Conservation (phyloP, 495 filamentous ascomycete species). For the Podospora sp. region DNA sequence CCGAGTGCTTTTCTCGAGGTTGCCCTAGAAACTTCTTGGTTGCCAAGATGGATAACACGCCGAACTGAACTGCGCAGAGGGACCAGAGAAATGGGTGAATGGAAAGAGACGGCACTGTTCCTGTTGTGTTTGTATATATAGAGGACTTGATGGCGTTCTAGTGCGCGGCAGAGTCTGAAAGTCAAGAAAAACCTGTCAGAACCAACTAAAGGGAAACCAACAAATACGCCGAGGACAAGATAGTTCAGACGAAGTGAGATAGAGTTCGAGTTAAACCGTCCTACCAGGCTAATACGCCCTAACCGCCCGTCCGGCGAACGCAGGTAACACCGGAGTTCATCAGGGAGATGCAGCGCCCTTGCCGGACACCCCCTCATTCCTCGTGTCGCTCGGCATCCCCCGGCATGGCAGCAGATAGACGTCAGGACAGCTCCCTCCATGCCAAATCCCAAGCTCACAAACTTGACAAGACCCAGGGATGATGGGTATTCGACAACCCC, state of each 20-base stretch:
- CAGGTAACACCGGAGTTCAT: too few relatives aligned
- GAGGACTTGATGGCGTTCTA: background rate
- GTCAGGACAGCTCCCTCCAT: too few relatives aligned
- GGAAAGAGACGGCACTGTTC: background rate
- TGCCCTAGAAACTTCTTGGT: background rate
- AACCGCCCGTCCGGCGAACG: too few relatives aligned
- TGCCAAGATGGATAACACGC: background rate
- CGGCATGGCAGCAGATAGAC: too few relatives aligned
- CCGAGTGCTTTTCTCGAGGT: background rate
- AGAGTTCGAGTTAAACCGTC: background rate
- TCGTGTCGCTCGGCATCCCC: too few relatives aligned
- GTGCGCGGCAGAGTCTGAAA: background rate
- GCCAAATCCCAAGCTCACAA: too few relatives aligned
- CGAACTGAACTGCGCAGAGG: conserved; percentile 7
- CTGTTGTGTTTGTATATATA: background rate
- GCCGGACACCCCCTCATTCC: too few relatives aligned
- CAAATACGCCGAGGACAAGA: background rate
- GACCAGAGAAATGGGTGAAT: conserved; percentile 3
- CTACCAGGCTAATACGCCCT: background rate
- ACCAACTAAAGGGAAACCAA: too few relatives aligned
- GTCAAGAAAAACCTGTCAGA: background rate
- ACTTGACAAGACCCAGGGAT: too few relatives aligned
- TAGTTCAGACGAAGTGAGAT: background rate
- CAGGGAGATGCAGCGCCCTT: too few relatives aligned
- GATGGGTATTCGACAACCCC: too few relatives aligned